These are phyloP conservation scores for Kwoniella dejecticola DNA, from an alignment of 768 basidiomycete genomes.

Conservation along the genomic window DNA sequence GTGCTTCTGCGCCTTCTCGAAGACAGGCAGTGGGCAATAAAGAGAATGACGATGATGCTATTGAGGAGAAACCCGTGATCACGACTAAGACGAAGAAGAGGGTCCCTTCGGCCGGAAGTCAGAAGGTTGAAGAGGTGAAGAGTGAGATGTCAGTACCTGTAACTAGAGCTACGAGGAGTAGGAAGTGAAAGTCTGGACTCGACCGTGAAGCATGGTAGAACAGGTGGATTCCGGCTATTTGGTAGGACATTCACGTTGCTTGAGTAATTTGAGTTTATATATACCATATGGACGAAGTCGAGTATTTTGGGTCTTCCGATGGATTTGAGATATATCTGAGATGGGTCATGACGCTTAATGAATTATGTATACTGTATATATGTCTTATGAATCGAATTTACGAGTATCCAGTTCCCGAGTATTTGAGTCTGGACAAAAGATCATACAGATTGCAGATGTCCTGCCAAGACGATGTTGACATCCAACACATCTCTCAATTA, in stretches of 20 bases:
- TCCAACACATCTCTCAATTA: no score
- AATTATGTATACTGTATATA: no score
- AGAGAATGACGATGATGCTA: slow-evolving; percentile 12
- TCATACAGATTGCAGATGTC: no score
- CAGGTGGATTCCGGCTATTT: no score
- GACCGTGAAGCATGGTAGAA: no score
- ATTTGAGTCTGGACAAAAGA: no score
- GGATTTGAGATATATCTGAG: neutral
- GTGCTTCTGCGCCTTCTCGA: neutral
- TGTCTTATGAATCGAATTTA: no score
- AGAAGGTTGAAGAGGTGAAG: no score
- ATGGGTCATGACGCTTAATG: neutral
- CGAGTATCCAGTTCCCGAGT: no score
- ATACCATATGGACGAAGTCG: neutral
- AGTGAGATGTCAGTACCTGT: slow-evolving; percentile 7
- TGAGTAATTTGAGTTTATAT: no score
- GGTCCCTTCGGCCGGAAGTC: neutral
- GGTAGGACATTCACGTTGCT: no score
- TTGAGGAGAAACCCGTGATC: slow-evolving; percentile 2
- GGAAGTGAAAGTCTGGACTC: slow-evolving; percentile 10
- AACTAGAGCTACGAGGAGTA: slow-evolving; percentile 22
- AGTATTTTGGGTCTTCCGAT: neutral
- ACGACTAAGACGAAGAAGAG: neutral
- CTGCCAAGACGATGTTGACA: no score
- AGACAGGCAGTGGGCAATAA: slow-evolving; percentile 6